Conservation (phyloP, 78 protist species). For the Dictyostelium purpureum region DNA sequence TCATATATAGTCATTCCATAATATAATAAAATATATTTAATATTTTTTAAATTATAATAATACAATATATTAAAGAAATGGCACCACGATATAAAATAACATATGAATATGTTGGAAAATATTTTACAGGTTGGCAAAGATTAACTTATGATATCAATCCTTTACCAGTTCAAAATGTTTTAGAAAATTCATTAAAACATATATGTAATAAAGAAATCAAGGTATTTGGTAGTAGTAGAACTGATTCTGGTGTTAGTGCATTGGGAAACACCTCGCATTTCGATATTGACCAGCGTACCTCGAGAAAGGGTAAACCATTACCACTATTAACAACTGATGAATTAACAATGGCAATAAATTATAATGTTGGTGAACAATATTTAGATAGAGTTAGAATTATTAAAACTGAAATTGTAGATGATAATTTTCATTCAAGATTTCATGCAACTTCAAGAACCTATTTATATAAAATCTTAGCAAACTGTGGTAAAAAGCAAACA, state of each 20-base stretch:
- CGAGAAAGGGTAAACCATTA: slow-evolving; percentile 3
- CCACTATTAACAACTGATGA: slow-evolving; percentile 2
- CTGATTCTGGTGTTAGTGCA: slow-evolving; percentile 65
- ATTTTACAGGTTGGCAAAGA: slow-evolving; percentile 58
- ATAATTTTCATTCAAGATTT: slow-evolving; percentile 29
- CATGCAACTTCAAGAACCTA: slow-evolving; percentile 35
- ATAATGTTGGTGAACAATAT: slow-evolving; percentile 11
- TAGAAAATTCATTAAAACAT: slow-evolving; percentile 28
- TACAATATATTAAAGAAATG: not conserved
- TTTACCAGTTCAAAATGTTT: slow-evolving; percentile 38
- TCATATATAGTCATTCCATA: no score
- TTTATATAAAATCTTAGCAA: slow-evolving; percentile 13
- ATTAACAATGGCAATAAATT: slow-evolving; percentile 26
- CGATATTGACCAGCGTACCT: not conserved
- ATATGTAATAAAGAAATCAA: not conserved
- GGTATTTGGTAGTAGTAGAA: slow-evolving; percentile 22
- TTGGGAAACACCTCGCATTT: slow-evolving; percentile 39
- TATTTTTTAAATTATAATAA: no score
- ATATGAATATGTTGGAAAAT: slow-evolving; percentile 54
- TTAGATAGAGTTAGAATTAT: slow-evolving; percentile 2
- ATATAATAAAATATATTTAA: no score
- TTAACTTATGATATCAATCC: not conserved
- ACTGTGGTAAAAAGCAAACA: not conserved
- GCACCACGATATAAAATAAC: slow-evolving; percentile 42
- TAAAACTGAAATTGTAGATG: slow-evolving; percentile 8